Percentiles rank a stretch among this genome's conserved stretches.
Conservation (phyloP, 257 asterid species). For the Voacanga thouarsii region DNA sequence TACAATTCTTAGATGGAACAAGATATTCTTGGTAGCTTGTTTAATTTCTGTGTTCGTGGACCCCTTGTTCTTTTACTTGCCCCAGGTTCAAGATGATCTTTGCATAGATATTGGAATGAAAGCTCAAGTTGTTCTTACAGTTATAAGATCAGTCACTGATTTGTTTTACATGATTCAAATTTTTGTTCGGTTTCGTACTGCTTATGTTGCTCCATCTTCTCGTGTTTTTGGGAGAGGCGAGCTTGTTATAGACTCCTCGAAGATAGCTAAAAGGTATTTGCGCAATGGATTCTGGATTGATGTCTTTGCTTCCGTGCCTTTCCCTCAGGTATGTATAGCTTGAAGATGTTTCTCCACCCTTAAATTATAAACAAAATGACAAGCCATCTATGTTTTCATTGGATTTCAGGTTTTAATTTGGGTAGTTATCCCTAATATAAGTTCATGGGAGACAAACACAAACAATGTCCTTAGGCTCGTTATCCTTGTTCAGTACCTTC, state of each 20-base stretch:
- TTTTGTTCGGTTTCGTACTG: constrained; percentile 65
- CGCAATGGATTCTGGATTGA: constrained; percentile 65
- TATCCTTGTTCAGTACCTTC: constrained; percentile 77
- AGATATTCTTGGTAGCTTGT: constrained; percentile 79
- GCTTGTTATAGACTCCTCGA: constrained; percentile 76
- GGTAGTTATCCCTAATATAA: constrained; percentile 63
- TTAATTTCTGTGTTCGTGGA: constrained; percentile 84
- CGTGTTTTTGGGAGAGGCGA: constrained; percentile 98
- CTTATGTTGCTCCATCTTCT: constrained; percentile 96
- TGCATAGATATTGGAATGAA: constrained; percentile 72
- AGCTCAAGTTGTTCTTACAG: constrained; percentile 61
- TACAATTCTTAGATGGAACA: constrained; percentile 76
- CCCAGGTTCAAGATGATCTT: constrained; percentile 39
- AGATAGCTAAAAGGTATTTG: constrained; percentile 61
- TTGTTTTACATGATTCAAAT: constrained; percentile 71
- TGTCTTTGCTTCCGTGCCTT: constrained; percentile 75
- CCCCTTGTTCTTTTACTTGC: constrained; percentile 88
- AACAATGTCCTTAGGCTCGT: constrained; percentile 83
- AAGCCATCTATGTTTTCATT: background rate
- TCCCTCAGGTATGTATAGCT: constrained; percentile 75
- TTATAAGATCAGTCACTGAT: constrained; percentile 72
- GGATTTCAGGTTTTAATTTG: constrained; percentile 59
- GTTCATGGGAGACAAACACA: constrained; percentile 75
- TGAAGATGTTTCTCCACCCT: background rate
- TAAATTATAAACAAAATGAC: background rate